phyloP scores from a whole-genome alignment of 257 asterid genomes.

The Apocynum venetum region DNA sequence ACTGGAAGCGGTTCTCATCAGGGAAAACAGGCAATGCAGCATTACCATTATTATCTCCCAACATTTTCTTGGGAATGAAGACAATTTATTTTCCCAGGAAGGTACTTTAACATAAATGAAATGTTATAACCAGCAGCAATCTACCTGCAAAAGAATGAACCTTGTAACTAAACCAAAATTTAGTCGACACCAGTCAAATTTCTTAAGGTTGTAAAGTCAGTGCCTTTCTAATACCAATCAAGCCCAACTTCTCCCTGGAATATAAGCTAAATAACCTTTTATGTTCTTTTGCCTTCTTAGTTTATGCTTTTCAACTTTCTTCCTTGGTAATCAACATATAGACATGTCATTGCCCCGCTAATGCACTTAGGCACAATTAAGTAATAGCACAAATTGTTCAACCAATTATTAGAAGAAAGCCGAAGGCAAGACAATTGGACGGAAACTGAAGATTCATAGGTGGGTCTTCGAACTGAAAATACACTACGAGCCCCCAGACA shows the following conservation, averaged over 20 bases:
- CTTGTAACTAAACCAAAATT: not conserved
- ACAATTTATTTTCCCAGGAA: constrained; percentile 12
- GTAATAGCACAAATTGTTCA: not conserved
- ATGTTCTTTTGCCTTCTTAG: not conserved
- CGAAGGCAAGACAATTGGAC: not conserved
- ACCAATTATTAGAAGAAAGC: not conserved
- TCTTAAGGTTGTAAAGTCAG: not conserved
- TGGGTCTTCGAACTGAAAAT: not conserved
- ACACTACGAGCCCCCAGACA: not conserved
- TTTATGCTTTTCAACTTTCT: not conserved
- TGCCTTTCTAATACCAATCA: not conserved
- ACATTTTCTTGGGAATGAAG: constrained; percentile 32
- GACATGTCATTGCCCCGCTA: not conserved
- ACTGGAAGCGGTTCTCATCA: constrained; percentile 40
- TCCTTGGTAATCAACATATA: not conserved
- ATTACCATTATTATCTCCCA: constrained; percentile 54
- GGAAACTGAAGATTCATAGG: not conserved
- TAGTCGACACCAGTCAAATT: not conserved
- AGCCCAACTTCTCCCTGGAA: not conserved
- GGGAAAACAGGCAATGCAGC: constrained; percentile 44
- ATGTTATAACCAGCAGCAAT: constrained; percentile 15
- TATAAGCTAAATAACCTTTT: not conserved
- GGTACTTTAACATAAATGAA: constrained; percentile 14
- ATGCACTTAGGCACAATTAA: not conserved
- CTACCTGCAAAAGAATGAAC: constrained; percentile 7